Evolutionary conservation across 2,329 filamentous ascomycete species (phyloP), one percentile per base, ranked within the genome.

Genomic region (Colletotrichum gigasporum): DNA sequence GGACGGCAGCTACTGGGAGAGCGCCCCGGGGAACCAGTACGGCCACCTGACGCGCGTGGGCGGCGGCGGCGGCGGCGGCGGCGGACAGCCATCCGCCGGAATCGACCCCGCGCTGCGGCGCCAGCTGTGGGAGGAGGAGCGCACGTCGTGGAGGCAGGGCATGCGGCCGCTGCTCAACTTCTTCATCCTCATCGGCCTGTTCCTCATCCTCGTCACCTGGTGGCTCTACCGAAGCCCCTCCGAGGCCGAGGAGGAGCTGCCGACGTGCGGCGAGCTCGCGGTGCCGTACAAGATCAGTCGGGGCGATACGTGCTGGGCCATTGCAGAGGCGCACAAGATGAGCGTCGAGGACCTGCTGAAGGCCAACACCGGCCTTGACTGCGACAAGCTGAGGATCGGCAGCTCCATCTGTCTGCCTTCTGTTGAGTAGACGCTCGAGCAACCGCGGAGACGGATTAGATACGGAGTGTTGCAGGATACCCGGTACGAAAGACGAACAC

Each of bases 151-250:
- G 80, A 79, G 85, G 28, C 78, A 80, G 32, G 82, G 85, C 63
- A 76, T 85, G 75, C 80, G 79, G 76, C 83, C 83, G n/a, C 75
- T 88, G 67, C 77, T 88, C 70, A 87, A 87, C 70, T 88, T 87
- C 73, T 85, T 84, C 56, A 73, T 87, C 65, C 72, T 88, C 34
- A 78, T 86, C 55, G 76, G 84, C 4, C 69, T 87, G 14, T 83
- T 81, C 63, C 72, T 88, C 48, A 70, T 87, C 32, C 71, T 80
- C 16, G 69, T 88, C 42, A 80, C 83, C 63, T 85, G 81, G 80
- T 81, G 80, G 71, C 74, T 85, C 16, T 72, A 76, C 60, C 70
- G 73, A 57, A 73, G 72, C 2, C 69, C 76, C 0, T 69, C 70
- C n/a, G n/a, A n/a, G 11, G 42, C 68, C 7, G 70, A 69, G 9